Evolutionary conservation across 805 yeast genomes (phyloP), one percentile per base, ranked within the genome.

Genomic region (Pichia ethanolica): DNA sequence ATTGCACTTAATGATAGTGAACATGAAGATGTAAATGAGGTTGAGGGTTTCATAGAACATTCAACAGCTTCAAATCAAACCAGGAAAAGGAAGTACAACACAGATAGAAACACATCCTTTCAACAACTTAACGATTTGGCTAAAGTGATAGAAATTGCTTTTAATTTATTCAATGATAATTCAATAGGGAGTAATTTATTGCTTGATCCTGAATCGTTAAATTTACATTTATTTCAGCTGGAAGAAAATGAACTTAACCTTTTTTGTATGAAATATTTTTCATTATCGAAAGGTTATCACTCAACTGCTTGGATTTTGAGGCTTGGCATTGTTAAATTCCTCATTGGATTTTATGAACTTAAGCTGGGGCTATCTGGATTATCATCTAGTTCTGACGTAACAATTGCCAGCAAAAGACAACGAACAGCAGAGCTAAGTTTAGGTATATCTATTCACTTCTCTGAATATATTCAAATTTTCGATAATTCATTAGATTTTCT

Each of bases 301-400:
- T 44, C 56, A 0, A 54, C 56, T 5, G 60, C 70, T 0, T 79
- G 83, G 83, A 58, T 78, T 11, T 53, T 69, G 5, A 46, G 65
- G 1, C 47, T 59, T 7, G 79, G 77, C 0, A 32, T 72, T 7
- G 48, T 65, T 0, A 64, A 57, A 38, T 53, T 77, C 3, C 33
- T 74, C 0, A 38, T 47, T 1, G 44, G 64, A 3, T 75, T 64
- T 48, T 74, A 62, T 51, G 44, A 46, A 5, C 48, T 70, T 34
- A 64, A 64, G 46, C 13, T 25, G 25, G 39, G 36, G 12, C 30
- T 38, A 5, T n/a, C 25, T 12, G 28, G 25, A 5, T 5, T 5
- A 9, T 10, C 5, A 4, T 30, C 32, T 7, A 14, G 25, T 20
- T 7, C 12, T 7, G 11, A 42, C 3, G 12, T 35, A 8, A 9